Conservation (phyloP, 345 rosid genomes). For the Salix dunnii region DNA sequence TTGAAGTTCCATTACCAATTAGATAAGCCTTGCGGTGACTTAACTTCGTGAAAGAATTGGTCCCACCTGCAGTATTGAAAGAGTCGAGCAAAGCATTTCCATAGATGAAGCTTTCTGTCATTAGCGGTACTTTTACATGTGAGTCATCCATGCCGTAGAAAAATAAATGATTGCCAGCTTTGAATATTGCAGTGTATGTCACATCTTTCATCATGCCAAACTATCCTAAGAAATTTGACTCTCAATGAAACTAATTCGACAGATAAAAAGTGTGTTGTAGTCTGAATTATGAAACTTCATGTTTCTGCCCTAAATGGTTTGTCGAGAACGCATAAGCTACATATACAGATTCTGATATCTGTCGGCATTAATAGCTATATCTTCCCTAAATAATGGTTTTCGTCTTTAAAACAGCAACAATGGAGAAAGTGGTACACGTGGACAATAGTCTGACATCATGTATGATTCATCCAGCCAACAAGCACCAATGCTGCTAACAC, state of each 20-base stretch:
- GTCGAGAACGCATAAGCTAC: background rate
- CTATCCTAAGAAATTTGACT: slow-evolving; percentile 8
- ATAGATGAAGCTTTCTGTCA: slow-evolving; percentile 38
- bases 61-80: slow-evolving; percentile 22
- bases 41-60: slow-evolving; percentile 26
- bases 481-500: background rate
- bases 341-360: background rate
- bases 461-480: background rate
- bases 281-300: background rate
- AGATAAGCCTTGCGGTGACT: slow-evolving; percentile 23
- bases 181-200: slow-evolving; percentile 24
- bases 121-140: slow-evolving; percentile 34
- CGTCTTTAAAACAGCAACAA: background rate
- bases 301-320: background rate
- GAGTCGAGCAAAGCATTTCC: slow-evolving; percentile 26
- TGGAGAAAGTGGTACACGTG: background rate
- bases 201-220: slow-evolving; percentile 21
- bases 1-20: slow-evolving; percentile 21
- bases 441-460: background rate
- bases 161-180: slow-evolving; percentile 37
- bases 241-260: background rate
- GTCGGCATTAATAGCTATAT: background rate
- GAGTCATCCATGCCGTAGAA: slow-evolving; percentile 44
- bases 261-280: background rate
- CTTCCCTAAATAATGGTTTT: background rate